Percentiles rank a stretch among this genome's conserved stretches.
Evolutionary conservation across 768 basidiomycete genomes (phyloP).

Genomic region (Pisolithus tinctorius): DNA sequence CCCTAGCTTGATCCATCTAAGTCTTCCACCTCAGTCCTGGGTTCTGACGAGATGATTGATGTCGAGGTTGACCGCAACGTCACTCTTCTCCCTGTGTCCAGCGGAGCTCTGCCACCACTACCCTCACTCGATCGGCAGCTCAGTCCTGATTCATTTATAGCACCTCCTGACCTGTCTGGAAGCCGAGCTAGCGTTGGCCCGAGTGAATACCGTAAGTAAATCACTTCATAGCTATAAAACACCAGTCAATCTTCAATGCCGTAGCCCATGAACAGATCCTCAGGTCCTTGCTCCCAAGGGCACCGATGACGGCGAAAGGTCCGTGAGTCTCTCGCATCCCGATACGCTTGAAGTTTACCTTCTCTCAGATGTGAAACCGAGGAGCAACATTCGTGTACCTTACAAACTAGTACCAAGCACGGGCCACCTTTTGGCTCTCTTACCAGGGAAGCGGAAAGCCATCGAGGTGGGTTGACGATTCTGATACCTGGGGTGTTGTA

Average conservation of each 20-base stretch:
- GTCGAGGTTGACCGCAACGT: slow-evolving; percentile 41
- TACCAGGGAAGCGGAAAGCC: slow-evolving; percentile 40
- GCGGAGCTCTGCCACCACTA: slow-evolving; percentile 14
- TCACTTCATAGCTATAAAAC: background rate
- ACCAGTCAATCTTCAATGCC: background rate
- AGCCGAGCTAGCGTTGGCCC: background rate
- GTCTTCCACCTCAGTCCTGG: slow-evolving; percentile 28
- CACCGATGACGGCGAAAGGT: slow-evolving; percentile 42
- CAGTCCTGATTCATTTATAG: slow-evolving; percentile 1
- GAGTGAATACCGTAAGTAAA: slow-evolving; percentile 16
- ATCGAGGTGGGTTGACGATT: slow-evolving; percentile 33
- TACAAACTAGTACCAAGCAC: slow-evolving; percentile 34
- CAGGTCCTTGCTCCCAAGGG: slow-evolving; percentile 30
- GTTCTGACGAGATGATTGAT: slow-evolving; percentile 46
- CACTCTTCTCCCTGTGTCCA: slow-evolving; percentile 28
- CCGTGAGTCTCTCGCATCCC: background rate
- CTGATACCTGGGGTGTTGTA: background rate
- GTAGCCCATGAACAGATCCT: slow-evolving; percentile 30
- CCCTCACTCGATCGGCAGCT: slow-evolving; percentile 24
- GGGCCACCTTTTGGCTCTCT: slow-evolving; percentile 28
- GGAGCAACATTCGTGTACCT: slow-evolving; percentile 22
- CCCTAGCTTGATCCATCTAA: slow-evolving; percentile 39
- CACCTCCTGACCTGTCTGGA: background rate
- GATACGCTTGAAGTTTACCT: background rate
- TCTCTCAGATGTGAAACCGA: slow-evolving; percentile 30